A percentile compares a stretch with the other conserved stretches of the same genome.
phyloP scores from a whole-genome alignment of 2,329 filamentous ascomycete species.

The Beauveria australis region DNA sequence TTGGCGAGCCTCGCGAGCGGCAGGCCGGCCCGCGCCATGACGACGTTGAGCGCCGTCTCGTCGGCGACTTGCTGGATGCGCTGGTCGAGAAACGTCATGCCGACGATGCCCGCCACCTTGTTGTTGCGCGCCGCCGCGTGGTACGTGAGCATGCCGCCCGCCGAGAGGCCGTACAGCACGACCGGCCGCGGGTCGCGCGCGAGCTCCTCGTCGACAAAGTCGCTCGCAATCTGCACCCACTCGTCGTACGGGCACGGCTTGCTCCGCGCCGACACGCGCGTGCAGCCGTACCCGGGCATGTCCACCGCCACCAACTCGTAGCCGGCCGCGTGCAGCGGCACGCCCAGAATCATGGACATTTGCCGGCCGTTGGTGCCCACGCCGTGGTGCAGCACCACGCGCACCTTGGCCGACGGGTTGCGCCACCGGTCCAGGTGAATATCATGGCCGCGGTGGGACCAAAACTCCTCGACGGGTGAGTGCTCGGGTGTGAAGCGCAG shows the following conservation, averaged over 20 bases:
- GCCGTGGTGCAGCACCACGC: conserved; percentile 2
- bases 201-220: neutral
- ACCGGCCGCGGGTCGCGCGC: neutral
- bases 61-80: neutral
- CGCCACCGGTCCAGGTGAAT: conserved; percentile 2
- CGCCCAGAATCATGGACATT: neutral
- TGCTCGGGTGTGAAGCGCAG: neutral
- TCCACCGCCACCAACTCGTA: neutral
- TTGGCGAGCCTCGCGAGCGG: neutral
- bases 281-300: conserved; percentile 3
- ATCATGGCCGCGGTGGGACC: neutral
- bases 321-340: neutral
- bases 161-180: neutral
- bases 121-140: neutral
- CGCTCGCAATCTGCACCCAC: conserved; percentile 3
- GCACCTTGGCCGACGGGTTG: neutral
- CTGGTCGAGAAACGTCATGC: conserved; percentile 1
- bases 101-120: neutral
- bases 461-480: neutral
- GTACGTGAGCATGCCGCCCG: conserved; percentile 2
- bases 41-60: neutral
- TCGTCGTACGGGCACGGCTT: neutral
- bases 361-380: conserved; percentile 3
- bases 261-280: neutral
- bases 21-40: neutral